A percentile compares a stretch with the other conserved stretches of the same genome.
Conservation (phyloP, 2,329 filamentous ascomycete genomes). For the Huntiella bhutanensis region DNA sequence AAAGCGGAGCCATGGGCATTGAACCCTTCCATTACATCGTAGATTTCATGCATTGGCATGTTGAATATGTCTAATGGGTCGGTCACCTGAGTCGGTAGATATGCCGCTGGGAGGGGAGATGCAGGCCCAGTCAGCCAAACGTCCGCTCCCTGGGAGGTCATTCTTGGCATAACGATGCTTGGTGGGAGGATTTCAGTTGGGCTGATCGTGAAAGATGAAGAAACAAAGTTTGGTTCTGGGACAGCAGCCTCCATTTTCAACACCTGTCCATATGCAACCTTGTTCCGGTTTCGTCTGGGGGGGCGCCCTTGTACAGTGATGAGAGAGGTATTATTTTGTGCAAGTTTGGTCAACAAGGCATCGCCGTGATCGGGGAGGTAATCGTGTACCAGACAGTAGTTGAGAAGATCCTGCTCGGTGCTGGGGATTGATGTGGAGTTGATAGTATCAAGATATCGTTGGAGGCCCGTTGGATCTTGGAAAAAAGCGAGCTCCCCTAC, state of each 20-base stretch:
- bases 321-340: neutral
- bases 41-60: neutral
- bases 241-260: neutral
- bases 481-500: neutral
- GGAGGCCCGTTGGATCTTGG: conserved; percentile 1
- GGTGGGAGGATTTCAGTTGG: neutral
- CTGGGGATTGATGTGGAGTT: neutral
- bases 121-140: neutral
- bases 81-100: neutral
- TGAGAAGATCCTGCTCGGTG: conserved; percentile 7
- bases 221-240: neutral
- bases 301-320: neutral
- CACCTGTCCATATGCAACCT: neutral
- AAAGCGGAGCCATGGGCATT: neutral
- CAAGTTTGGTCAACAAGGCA: neutral
- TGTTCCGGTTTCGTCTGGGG: neutral
- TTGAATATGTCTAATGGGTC: neutral
- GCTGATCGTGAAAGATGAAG: neutral
- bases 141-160: neutral
- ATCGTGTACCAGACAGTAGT: conserved; percentile 1
- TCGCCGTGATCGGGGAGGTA: conserved; percentile 4
- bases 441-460: neutral
- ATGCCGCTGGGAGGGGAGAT: neutral
- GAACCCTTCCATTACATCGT: conserved; percentile 1
- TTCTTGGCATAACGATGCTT: neutral